Evolutionary conservation across 768 basidiomycete species (phyloP), one percentile per base, ranked within the genome.

Genomic region (Termitomyces sp.): DNA sequence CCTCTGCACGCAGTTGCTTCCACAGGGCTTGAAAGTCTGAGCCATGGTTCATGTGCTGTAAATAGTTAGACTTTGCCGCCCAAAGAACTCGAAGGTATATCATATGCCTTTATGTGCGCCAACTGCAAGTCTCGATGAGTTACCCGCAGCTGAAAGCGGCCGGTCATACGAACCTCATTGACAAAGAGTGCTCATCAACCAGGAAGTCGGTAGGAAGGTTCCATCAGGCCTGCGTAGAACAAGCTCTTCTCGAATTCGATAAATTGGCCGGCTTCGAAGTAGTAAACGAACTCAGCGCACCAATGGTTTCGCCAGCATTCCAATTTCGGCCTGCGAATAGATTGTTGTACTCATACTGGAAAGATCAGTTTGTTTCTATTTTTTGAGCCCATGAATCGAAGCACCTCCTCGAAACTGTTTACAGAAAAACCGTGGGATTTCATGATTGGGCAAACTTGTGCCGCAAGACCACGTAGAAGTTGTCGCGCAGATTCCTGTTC

Each of bases 301-400:
- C 90, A 56, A 94, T 73, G 10, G 83, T 85, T 70, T 94, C 91
- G 3, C 91, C 91, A 55, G 76, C 76, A 61, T 91, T 89, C 91
- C 91, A 94, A 66, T 92, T 93, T 47, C 91, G 77, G 1, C 91
- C 91, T 5, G 84, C 81, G 68, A 93, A 93, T 6, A 93, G 88
- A 14, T 61, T 64, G 65, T 93, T 93, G 64, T 82, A 79, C 65
- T 91, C 86, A 61, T 93, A 92, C 89, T 92, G 63, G 43, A 17
- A 9, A 8, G 1, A n/a, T 23, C 46, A 11, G 6, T 40, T 17
- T 30, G 25, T 35, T 14, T n/a, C 10, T 43, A 10, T 19, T 30
- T 41, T 5, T 40, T 40, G 42, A 32, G n/a, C n/a, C 39, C 50
- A 30, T 3, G 35, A 37, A n/a, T 11, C n/a, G 41, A 54, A 45